Conservation (phyloP, 768 basidiomycete species). For the Panus rudis region DNA sequence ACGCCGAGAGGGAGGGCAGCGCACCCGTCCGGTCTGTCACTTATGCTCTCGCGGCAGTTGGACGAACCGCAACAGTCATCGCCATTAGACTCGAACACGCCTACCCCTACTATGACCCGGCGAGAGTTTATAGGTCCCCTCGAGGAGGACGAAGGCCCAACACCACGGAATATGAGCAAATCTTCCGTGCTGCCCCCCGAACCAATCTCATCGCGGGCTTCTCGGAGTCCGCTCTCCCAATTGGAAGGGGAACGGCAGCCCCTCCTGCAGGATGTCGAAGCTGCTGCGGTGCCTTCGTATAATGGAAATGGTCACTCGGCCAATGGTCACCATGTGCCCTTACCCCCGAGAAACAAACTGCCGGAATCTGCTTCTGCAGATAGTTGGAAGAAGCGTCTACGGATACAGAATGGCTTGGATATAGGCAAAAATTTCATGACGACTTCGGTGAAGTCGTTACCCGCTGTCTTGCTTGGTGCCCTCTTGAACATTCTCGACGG, state of each 20-base stretch:
- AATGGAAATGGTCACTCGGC: constrained; percentile 9
- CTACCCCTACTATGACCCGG: too few species aligned
- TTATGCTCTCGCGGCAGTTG: constrained; percentile 16
- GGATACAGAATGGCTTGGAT: too few species aligned
- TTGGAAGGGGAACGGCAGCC: constrained; percentile 12
- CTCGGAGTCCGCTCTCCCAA: neutral
- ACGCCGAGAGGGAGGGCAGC: constrained; percentile 13
- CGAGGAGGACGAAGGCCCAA: too few species aligned
- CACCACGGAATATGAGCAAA: too few species aligned
- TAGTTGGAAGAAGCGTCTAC: too few species aligned
- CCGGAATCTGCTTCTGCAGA: too few species aligned
- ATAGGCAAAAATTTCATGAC: too few species aligned
- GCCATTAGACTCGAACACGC: constrained; percentile 9
- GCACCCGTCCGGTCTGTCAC: constrained; percentile 20
- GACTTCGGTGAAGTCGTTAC: constrained; percentile 51
- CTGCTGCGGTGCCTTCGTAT: constrained; percentile 12
- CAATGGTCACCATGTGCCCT: constrained; percentile 5
- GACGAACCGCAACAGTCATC: constrained; percentile 3
- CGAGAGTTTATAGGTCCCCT: too few species aligned
- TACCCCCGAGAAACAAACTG: too few species aligned
- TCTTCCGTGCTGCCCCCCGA: too few species aligned
- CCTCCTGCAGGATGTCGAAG: constrained; percentile 20
- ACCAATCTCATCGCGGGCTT: too few species aligned
- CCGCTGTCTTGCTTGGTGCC: constrained; percentile 78
- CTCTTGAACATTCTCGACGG: constrained; percentile 91